Evolutionary conservation across 306 rosid genomes (phyloP), one percentile per base, ranked within the genome.

Genomic region (Oemleria cerasiformis): DNA sequence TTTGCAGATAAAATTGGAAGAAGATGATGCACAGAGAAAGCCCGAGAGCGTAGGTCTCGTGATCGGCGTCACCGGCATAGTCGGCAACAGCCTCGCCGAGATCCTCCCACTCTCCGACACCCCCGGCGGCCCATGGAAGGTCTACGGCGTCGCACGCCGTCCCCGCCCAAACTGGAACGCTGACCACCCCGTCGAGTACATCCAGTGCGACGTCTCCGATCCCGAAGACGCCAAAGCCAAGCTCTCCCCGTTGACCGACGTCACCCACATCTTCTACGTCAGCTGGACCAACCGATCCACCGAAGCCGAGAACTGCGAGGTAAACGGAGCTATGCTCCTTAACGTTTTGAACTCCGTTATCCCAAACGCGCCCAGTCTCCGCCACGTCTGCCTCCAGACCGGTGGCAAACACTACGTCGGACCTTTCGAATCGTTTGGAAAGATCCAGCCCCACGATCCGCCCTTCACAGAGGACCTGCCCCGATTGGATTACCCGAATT

Each of bases 71-170:
- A 88, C 96, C 0, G 94, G 94, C 30, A 86, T 90, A 58, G 94
- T 90, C 0, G 92, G 93, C 47, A 90, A 90, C 56, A 90, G 96
- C 84, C 84, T 90, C 9, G 93, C 96, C 47, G 96, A 90, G 65
- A 90, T 90, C 23, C 90, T 90, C 2, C 96, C 96, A 0, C 87
- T 86, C 25, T 54, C 84, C 7, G 91, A 90, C 71, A 86, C 96
- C 4, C 96, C 96, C n/a, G 91, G 89, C 8, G 96, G 91, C 0
- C 89, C 86, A 47, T 90, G 96, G 96, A 87, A 90, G 39, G 89
- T 90, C 68, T 90, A 90, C 72, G 92, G 96, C 44, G 90, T 90
- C 1, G 93, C 90, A 0, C 92, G 96, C 25, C 83, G 96, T 2
- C 87, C 92, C 7, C 86, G 90, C 0, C 94, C 96, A 8, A 23